These are phyloP conservation scores for Phellinidium pouzarii DNA, from an alignment of 1,284 basidiomycete genomes.

Conservation along the genomic window DNA sequence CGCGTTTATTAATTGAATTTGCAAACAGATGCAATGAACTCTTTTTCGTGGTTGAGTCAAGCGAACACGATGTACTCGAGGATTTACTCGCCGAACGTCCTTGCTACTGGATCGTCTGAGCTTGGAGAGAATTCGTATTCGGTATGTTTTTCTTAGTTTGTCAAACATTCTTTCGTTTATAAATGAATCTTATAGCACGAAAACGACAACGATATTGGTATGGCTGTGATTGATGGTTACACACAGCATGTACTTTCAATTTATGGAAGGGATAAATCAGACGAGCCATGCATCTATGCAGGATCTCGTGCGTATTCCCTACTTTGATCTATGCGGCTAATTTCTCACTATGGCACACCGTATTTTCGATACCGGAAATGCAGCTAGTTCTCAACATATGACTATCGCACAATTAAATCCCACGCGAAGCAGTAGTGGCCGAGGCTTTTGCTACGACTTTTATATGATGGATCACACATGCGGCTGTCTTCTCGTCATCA, in stretches of 20 bases:
- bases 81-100: constrained; percentile 92
- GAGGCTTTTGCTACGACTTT: neutral
- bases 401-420: constrained; percentile 71
- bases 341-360: neutral
- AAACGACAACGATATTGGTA: constrained; percentile 89
- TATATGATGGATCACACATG: too few relatives aligned
- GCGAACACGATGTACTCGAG: constrained; percentile 94
- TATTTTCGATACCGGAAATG: neutral
- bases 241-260: constrained; percentile 90
- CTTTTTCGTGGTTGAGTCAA: constrained; percentile 98
- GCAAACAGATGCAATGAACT: constrained; percentile 87
- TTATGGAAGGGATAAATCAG: constrained; percentile 90
- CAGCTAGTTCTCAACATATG: constrained; percentile 73
- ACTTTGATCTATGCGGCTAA: neutral
- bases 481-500: too few relatives aligned
- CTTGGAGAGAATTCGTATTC: constrained; percentile 95
- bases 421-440: constrained; percentile 38
- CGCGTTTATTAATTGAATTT: neutral
- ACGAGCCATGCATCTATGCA: constrained; percentile 76
- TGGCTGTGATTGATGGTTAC: constrained; percentile 92
- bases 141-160: constrained; percentile 32
- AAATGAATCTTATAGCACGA: constrained; percentile 55
- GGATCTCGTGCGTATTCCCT: constrained; percentile 71
- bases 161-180: too few relatives aligned
- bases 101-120: constrained; percentile 86